Conservation (phyloP, 768 basidiomycete species). For the Amanita inopinata region DNA sequence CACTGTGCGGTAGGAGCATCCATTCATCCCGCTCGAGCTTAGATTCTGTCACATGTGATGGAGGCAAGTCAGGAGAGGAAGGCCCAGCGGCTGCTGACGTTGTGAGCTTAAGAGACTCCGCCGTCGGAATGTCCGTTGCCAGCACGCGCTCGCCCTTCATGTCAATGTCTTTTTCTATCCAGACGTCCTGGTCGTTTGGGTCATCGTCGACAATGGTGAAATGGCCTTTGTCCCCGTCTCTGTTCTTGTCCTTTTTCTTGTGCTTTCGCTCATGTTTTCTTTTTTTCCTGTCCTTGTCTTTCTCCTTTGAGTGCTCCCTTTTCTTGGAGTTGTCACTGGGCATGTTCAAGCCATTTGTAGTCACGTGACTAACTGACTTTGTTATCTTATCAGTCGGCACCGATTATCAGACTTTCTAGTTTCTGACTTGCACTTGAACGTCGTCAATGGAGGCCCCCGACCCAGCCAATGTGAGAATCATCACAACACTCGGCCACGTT, state of each 20-base stretch:
- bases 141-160: slow-evolving; percentile 68
- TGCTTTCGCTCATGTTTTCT: slow-evolving; percentile 14
- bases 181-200: slow-evolving; percentile 62
- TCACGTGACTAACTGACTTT: neutral
- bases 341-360: slow-evolving; percentile 15
- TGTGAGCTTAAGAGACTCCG: slow-evolving; percentile 58
- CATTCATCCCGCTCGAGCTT: slow-evolving; percentile 70
- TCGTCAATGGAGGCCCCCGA: slow-evolving; percentile 32
- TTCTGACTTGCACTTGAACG: neutral
- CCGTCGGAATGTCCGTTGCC: slow-evolving; percentile 67
- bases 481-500: slow-evolving; percentile 83
- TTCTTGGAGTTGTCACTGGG: slow-evolving; percentile 31
- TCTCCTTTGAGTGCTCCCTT: slow-evolving; percentile 44
- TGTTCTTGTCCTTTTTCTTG: slow-evolving; percentile 35
- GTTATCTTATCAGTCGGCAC: slow-evolving; percentile 1
- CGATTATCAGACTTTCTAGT: neutral
- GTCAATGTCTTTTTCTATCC: slow-evolving; percentile 84
- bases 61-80: slow-evolving; percentile 24
- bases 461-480: slow-evolving; percentile 52
- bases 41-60: no score
- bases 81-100: slow-evolving; percentile 44
- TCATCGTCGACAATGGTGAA: slow-evolving; percentile 59
- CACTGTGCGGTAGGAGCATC: slow-evolving; percentile 60
- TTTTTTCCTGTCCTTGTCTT: slow-evolving; percentile 32
- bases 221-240: slow-evolving; percentile 23